Evolutionary conservation across 2,329 filamentous ascomycete species (phyloP), one percentile per base, ranked within the genome.

Genomic region (Sclerotinia nivalis): DNA sequence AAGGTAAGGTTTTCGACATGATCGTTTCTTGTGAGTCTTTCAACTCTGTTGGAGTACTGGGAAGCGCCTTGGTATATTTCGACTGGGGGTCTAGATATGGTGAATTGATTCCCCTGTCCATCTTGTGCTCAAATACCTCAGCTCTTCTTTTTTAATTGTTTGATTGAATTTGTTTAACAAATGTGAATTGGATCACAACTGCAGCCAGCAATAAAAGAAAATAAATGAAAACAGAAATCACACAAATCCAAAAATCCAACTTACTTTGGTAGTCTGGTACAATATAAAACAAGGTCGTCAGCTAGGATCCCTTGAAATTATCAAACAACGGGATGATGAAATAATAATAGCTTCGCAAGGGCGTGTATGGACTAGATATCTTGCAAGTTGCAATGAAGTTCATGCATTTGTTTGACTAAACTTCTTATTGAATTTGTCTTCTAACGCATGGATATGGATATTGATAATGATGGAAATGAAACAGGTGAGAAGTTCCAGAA

Each of bases 1-100:
- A 71, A 69, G 75, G 69, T 37, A 73, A 75, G 34, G 67, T 59
- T 15, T 37, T 56, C 12, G 71, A 71, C 49, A 66, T 71, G 22
- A 70, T 65, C 43, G 55, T 28, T 54, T 58, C 49, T 28, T 69
- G 25, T 5, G 69, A 52, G 20, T 50, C 50, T 34, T 25, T 69
- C 67, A 55, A 69, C 18, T 64, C 50, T 34, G 56, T 40, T 54
- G 69, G 62, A 47, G 75, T 72, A 49, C 69, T 69, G 50, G 76
- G 76, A 45, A 77, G 65, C 9, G 69, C 72, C 71, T 77, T 78
- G 2, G 75, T 76, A 66, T 75, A 75, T 55, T 74, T 69, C 9
- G 73, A 75, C 31, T 73, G 72, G 22, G 45, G 22, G 8, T 75
- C 74, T 75, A 18, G 47, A 47, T 50, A 40, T 13, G 37, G 49